Conservation (phyloP, 176 grass and related monocot genomes). For the Aegilops bicornis region DNA sequence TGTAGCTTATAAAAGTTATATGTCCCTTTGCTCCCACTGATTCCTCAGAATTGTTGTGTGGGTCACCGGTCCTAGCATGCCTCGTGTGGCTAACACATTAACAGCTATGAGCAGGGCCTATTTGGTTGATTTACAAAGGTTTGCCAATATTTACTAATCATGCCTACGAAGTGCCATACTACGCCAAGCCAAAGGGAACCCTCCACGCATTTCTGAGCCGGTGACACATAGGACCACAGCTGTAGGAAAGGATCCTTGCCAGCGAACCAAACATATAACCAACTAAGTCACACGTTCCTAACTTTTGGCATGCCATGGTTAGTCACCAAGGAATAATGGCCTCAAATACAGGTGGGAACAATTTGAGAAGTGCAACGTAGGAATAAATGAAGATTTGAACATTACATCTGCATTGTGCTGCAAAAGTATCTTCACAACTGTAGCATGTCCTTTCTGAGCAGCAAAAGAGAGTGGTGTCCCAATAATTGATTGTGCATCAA, state of each 20-base stretch:
- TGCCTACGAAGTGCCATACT: too few relatives aligned
- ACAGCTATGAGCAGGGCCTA: neutral
- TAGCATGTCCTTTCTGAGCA: conserved; percentile 9
- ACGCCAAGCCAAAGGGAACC: too few relatives aligned
- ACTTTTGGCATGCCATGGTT: too few relatives aligned
- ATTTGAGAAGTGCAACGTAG: neutral
- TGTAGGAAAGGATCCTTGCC: too few relatives aligned
- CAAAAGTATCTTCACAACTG: conserved; percentile 29
- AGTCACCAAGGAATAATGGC: too few relatives aligned
- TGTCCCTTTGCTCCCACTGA: neutral
- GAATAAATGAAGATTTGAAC: neutral
- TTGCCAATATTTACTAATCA: too few relatives aligned
- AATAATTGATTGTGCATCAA: too few relatives aligned
- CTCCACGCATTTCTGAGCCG: too few relatives aligned
- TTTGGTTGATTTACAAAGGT: too few relatives aligned
- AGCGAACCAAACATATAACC: too few relatives aligned
- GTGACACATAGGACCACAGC: too few relatives aligned
- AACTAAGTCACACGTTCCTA: too few relatives aligned
- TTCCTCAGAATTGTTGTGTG: neutral
- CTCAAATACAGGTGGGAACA: neutral
- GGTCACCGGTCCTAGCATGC: neutral
- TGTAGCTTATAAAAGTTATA: neutral
- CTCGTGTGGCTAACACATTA: neutral
- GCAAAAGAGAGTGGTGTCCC: neutral
- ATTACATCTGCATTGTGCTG: neutral